Evolutionary conservation across 768 basidiomycete genomes (phyloP).

Genomic region (Leccinum pellstonianum): DNA sequence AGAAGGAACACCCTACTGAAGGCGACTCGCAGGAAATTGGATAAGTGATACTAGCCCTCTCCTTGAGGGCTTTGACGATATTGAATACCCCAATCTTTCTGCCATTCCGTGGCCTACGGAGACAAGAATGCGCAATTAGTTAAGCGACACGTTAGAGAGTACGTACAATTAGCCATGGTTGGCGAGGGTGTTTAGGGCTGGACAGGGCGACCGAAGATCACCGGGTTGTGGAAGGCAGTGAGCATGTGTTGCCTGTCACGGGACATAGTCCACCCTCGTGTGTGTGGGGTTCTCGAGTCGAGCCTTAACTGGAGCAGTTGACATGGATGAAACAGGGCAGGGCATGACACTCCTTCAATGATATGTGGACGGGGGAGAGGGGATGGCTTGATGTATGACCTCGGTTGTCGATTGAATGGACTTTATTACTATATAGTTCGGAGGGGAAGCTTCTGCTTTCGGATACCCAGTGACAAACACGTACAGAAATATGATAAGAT

Average conservation of each 20-base stretch:
- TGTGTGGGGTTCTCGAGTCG: slow-evolving; percentile 13
- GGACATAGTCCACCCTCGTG: slow-evolving; percentile 38
- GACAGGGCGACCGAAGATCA: slow-evolving; percentile 66
- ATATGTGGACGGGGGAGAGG: background rate
- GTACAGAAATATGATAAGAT: slow-evolving; percentile 20
- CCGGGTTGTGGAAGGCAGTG: slow-evolving; percentile 46
- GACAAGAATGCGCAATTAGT: background rate
- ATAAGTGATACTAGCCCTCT: slow-evolving; percentile 48
- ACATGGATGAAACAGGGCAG: slow-evolving; percentile 11
- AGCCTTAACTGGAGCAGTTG: slow-evolving; percentile 6
- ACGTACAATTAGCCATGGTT: slow-evolving; percentile 76
- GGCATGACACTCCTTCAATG: slow-evolving; percentile 12
- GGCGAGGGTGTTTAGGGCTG: slow-evolving; percentile 70
- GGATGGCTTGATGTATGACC: background rate
- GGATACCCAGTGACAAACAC: background rate
- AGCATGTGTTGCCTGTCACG: slow-evolving; percentile 39
- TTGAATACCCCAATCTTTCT: slow-evolving; percentile 44
- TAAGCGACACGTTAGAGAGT: background rate
- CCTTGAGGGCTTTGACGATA: slow-evolving; percentile 43
- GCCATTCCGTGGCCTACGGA: slow-evolving; percentile 50
- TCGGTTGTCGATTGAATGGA: background rate
- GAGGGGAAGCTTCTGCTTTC: background rate
- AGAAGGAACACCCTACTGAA: slow-evolving; percentile 47
- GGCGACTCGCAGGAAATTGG: slow-evolving; percentile 42
- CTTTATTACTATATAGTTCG: background rate